Base-by-base conservation (phyloP, 2,329 filamentous ascomycete genomes). In the Exophiala sp. region DNA sequence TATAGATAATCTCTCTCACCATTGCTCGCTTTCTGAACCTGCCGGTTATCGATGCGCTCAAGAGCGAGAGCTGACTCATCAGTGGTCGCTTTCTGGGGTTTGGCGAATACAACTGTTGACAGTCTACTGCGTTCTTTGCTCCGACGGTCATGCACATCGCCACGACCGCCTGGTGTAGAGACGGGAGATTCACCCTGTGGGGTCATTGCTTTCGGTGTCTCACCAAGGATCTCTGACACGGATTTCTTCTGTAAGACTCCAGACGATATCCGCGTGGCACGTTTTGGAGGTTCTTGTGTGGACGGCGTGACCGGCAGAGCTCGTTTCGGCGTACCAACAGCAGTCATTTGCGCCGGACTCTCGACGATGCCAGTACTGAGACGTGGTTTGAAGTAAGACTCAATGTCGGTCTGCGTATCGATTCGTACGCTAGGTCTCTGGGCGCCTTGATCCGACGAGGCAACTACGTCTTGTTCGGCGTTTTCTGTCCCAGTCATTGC, bases 51-150 rank as follows among this genome's bases (percentile, higher is more conserved):
- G 10, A 57, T 14, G 21, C 66, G 66, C n/a, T 69, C 60, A 38
- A 75, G 53, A 35, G 73, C 67, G 61, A 68, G 63, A 16, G 65
- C 64, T 32, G 72, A 70, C 32, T 63, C 60, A 43, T 78, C 79
- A 34, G 83, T 79, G 11, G 77, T 71, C 16, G 70, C 62, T 43
- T 74, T 76, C 60, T 76, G 73, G 51, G 84, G 82, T 65, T 88
- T 90, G 2, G 87, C 86, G 66, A 95, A 94, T 0, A 92, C 79
- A 3, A 94, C 89, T 0, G 84, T 88, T 1, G 86, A 89, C 11
- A 86, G 76, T 62, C 86, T 86, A 59, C 78, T 83, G 65, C 74
- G 67, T 54, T 77, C 74, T 58, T 84, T 86, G 47, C 81, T 78
- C 59, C 77, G 80, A 32, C 81, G 76, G 61, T 80, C 83, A 36